Base-by-base conservation (phyloP, 1,284 basidiomycete species). In the Melanopsichium pennsylvanicum region DNA sequence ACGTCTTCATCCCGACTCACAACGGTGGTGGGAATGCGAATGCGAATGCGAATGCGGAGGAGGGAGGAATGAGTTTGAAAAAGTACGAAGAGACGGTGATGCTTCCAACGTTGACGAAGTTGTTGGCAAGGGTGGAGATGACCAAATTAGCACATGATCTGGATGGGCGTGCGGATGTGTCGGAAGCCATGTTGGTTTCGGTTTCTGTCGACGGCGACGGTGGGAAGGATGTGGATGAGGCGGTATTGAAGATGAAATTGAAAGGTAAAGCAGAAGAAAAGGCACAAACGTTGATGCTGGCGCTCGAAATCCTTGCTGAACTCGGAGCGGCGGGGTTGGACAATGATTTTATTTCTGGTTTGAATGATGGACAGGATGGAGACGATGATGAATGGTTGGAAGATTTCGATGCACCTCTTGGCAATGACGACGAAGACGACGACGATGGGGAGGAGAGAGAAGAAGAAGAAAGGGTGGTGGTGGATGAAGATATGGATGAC, bases 221-320 rank as follows among this genome's bases (percentile, higher is more conserved):
- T 1, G 47, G 42, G 37, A 39, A 48, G 3, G 67, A 31, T 3
- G 4, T 19, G 31, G 54, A 67, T 25, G 63, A 64, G 13, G 35
- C 61, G 13, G 46, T 38, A 11, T 25, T 60, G 32, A 38, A 52
- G 4, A 49, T 57, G 0, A 68, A 61, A 39, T 57, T 61, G 52
- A 56, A 67, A 36, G 56, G 39, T 9, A 64, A 61, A 21, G 74
- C 72, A 4, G 57, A 66, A 35, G 74, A 74, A 32, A 67, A 67
- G 36, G 52, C 67, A 19, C 69, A 74, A 26, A 75, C 60, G 13
- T 27, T 68, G 13, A 60, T 70, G 54, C 62, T 78, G 11, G 72
- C 76, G 15, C 46, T 78, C 21, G 78, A 79, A 35, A 49, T 78
- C 5, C 34, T 79, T 2, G 74, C 75, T 13, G 78, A 80, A 49